Percentiles rank a stretch among this genome's conserved stretches.
These are phyloP conservation scores for Mycosphaerella sp. DNA, from an alignment of 2,329 filamentous ascomycete genomes.

Conservation along the genomic window DNA sequence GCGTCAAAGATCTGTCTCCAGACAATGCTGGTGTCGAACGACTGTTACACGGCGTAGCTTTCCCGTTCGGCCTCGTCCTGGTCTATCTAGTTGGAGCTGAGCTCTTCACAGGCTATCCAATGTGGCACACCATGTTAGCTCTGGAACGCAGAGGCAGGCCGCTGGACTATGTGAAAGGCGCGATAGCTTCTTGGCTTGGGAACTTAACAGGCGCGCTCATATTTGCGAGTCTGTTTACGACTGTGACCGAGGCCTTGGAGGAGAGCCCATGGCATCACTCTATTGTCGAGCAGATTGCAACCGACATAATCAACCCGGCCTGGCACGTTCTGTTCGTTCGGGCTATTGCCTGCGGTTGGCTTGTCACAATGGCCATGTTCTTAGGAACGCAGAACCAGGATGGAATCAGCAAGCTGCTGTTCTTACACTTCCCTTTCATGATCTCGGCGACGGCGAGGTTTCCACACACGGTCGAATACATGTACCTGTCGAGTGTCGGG, in stretches of 20 bases:
- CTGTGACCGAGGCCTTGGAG: slow-evolving; percentile 18
- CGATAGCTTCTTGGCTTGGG: slow-evolving; percentile 20
- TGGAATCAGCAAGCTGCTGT: slow-evolving; percentile 29
- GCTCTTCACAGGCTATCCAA: slow-evolving; percentile 30
- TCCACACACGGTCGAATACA: slow-evolving; percentile 31
- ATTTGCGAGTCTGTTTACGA: slow-evolving; percentile 18
- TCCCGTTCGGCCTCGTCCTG: slow-evolving; percentile 27
- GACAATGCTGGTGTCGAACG: slow-evolving; percentile 23
- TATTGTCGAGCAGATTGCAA: slow-evolving; percentile 21
- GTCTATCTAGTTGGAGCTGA: slow-evolving; percentile 30
- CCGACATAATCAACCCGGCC: slow-evolving; percentile 22
- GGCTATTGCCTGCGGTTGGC: slow-evolving; percentile 27
- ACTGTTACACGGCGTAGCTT: slow-evolving; percentile 26
- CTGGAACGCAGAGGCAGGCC: slow-evolving; percentile 22
- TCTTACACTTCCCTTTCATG: slow-evolving; percentile 27
- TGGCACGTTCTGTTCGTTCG: slow-evolving; percentile 29
- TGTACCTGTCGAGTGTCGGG: slow-evolving; percentile 25
- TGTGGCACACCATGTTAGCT: slow-evolving; percentile 29
- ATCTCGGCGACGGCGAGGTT: slow-evolving; percentile 26
- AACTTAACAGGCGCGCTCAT: slow-evolving; percentile 24
- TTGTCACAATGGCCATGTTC: slow-evolving; percentile 31
- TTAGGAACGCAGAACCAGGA: slow-evolving; percentile 30
- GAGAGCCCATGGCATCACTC: slow-evolving; percentile 22
- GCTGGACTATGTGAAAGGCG: slow-evolving; percentile 18
- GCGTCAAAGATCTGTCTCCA: slow-evolving; percentile 18